A percentile compares a stretch with the other conserved stretches of the same genome.
These are phyloP conservation scores for Plasmopara viticola DNA, from an alignment of 352 stramenopile species.

Conservation along the genomic window DNA sequence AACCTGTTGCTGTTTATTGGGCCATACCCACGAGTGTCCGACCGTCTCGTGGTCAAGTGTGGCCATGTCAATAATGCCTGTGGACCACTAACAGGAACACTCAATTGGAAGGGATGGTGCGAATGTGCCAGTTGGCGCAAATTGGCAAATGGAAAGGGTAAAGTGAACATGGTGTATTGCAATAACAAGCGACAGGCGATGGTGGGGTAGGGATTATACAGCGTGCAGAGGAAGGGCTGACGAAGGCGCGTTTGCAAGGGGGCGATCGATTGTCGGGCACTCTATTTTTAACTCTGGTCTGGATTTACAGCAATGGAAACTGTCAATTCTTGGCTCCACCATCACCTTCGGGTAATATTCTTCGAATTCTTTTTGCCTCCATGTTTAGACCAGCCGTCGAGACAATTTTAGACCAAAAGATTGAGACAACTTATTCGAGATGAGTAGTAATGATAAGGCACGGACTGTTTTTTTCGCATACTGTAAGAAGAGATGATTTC, in stretches of 20 bases:
- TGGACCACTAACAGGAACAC: background rate
- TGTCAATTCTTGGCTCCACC: no score
- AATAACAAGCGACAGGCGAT: conserved; percentile 19
- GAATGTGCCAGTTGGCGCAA: conserved; percentile 14
- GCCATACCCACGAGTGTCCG: conserved; percentile 32
- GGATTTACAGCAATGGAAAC: background rate
- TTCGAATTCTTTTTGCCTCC: no score
- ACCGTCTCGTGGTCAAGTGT: conserved; percentile 27
- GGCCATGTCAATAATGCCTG: conserved; percentile 20
- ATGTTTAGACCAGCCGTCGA: no score
- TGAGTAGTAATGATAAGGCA: no score
- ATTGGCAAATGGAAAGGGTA: conserved; percentile 20
- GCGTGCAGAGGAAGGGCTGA: conserved; percentile 14
- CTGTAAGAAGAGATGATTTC: no score
- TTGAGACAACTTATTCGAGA: no score
- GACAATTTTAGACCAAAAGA: no score
- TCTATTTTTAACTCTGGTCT: conserved; percentile 4
- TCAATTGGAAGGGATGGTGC: background rate
- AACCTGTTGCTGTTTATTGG: conserved; percentile 29
- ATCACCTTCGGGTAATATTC: no score
- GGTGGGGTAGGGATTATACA: conserved; percentile 7
- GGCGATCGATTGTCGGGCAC: conserved; percentile 20
- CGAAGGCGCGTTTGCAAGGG: conserved; percentile 13
- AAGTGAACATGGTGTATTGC: conserved; percentile 6
- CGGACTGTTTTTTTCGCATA: no score